Conservation (phyloP, 2,329 filamentous ascomycete genomes). For the Grosmannia serpens region DNA sequence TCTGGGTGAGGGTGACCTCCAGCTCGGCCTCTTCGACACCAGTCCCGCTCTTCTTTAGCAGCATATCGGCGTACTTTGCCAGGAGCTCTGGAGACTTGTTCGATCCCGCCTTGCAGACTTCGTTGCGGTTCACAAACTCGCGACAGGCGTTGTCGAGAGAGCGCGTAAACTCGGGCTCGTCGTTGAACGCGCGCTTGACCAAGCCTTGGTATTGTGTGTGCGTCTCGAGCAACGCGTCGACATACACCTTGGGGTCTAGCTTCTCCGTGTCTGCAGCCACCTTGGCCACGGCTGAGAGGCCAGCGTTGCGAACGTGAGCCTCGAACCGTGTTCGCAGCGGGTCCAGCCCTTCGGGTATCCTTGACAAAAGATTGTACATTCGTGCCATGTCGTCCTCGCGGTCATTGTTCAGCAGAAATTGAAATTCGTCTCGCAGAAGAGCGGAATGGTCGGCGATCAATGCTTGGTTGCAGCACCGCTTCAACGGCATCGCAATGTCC, state of each 20-base stretch:
- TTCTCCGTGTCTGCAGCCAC: slow-evolving; percentile 78
- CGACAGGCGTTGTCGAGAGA: slow-evolving; percentile 94
- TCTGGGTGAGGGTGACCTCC: slow-evolving; percentile 76
- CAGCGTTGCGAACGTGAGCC: slow-evolving; percentile 82
- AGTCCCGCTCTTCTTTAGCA: slow-evolving; percentile 86
- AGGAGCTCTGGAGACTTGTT: slow-evolving; percentile 91
- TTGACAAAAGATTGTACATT: slow-evolving; percentile 86
- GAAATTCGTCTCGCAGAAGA: slow-evolving; percentile 90
- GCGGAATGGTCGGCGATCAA: slow-evolving; percentile 80
- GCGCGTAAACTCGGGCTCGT: slow-evolving; percentile 92
- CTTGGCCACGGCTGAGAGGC: slow-evolving; percentile 80
- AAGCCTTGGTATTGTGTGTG: slow-evolving; percentile 87
- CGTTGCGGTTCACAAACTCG: slow-evolving; percentile 96
- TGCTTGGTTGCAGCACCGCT: slow-evolving; percentile 77
- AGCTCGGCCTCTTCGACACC: slow-evolving; percentile 90
- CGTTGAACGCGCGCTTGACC: slow-evolving; percentile 84
- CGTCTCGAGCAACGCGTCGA: slow-evolving; percentile 87
- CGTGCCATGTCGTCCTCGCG: slow-evolving; percentile 89
- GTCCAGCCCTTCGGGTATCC: slow-evolving; percentile 85
- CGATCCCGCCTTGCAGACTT: slow-evolving; percentile 85
- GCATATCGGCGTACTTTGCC: slow-evolving; percentile 87
- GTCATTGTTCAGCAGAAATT: slow-evolving; percentile 84
- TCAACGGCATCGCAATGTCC: slow-evolving; percentile 76
- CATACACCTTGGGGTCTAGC: slow-evolving; percentile 92
- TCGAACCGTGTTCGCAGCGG: slow-evolving; percentile 82